Conservation (phyloP, 2,329 filamentous ascomycete genomes). For the Apiospora hydei region DNA sequence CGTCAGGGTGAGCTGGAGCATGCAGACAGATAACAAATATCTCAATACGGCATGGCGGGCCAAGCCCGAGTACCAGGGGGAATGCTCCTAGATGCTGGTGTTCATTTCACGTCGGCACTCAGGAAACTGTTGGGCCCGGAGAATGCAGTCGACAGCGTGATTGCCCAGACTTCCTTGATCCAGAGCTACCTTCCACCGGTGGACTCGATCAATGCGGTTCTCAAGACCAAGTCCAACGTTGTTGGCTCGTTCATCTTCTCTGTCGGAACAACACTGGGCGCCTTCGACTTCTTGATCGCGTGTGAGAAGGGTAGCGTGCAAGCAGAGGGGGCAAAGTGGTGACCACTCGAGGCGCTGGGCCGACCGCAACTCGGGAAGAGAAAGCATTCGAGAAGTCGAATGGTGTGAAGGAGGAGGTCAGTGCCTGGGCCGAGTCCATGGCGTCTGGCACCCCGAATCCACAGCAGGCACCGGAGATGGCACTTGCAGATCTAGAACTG, state of each 20-base stretch:
- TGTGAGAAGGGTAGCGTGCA: conserved; percentile 64
- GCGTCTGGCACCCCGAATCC: conserved; percentile 54
- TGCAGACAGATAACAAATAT: conserved; percentile 52
- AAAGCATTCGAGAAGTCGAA: conserved; percentile 57
- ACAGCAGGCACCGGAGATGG: conserved; percentile 64
- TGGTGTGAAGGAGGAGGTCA: conserved; percentile 66
- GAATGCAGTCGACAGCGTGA: conserved; percentile 54
- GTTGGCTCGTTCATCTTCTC: conserved; percentile 65
- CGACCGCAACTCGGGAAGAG: conserved; percentile 48
- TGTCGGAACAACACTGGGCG: conserved; percentile 61
- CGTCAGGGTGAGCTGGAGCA: conserved; percentile 45
- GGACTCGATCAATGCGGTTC: conserved; percentile 69
- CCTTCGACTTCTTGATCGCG: conserved; percentile 63
- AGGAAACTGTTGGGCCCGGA: conserved; percentile 62
- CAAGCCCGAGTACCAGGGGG: conserved; percentile 76
- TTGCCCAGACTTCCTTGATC: conserved; percentile 62
- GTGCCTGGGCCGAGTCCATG: conserved; percentile 65
- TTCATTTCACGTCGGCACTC: conserved; percentile 73
- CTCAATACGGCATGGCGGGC: conserved; percentile 69
- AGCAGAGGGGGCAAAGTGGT: conserved; percentile 53
- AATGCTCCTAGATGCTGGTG: conserved; percentile 78
- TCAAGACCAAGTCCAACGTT: conserved; percentile 60
- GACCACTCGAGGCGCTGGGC: conserved; percentile 44
- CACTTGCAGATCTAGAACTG: conserved; percentile 67
- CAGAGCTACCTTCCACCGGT: conserved; percentile 67